phyloP scores from a whole-genome alignment of 2,329 filamentous ascomycete species.

The Colletotrichum sidae region DNA sequence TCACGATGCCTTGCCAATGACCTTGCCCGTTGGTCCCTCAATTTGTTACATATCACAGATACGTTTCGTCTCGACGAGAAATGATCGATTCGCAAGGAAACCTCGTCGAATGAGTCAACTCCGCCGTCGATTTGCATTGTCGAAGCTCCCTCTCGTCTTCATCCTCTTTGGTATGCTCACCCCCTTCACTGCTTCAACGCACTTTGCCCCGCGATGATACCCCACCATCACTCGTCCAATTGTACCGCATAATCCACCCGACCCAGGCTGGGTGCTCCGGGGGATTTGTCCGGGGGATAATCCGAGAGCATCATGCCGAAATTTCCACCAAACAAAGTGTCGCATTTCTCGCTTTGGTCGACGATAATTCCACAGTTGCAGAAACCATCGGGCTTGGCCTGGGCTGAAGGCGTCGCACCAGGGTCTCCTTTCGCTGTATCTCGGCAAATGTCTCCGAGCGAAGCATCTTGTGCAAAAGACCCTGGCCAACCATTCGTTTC shows the following conservation, averaged over 20 bases:
- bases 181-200: constrained; percentile 27
- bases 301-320: constrained; percentile 43
- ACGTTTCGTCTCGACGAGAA: no score
- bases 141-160: neutral
- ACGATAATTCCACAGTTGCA: constrained; percentile 14
- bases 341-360: neutral
- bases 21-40: constrained; percentile 14
- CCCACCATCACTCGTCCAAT: constrained; percentile 34
- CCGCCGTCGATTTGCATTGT: neutral
- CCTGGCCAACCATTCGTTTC: constrained; percentile 16
- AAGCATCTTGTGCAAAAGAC: constrained; percentile 16
- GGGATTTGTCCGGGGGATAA: constrained; percentile 37
- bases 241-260: constrained; percentile 29
- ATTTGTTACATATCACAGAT: neutral
- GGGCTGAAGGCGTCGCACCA: constrained; percentile 5
- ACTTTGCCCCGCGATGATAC: constrained; percentile 40
- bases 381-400: constrained; percentile 21
- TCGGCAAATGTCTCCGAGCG: constrained; percentile 29
- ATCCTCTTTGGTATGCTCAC: neutral
- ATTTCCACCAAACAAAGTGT: constrained; percentile 50
- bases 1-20: constrained; percentile 3
- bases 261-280: constrained; percentile 15
- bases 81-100: neutral
- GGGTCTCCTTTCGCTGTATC: constrained; percentile 26
- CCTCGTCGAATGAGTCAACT: neutral